Conservation (phyloP, 139 green algal genomes). For the Nannochloris sp. region DNA sequence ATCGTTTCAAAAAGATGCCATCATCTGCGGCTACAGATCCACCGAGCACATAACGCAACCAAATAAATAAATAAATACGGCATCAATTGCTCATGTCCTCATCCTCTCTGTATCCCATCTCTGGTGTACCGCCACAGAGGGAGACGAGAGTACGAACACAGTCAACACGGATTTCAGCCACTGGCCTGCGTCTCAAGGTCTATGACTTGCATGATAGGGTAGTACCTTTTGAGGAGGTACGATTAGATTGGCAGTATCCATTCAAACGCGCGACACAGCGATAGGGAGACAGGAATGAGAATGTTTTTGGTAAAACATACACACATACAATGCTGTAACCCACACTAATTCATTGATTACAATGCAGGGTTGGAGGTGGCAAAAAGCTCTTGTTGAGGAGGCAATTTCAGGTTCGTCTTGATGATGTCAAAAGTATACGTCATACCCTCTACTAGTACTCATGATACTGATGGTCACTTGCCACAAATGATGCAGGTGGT, state of each 20-base stretch:
- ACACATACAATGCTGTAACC: not conserved
- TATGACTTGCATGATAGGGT: conserved; percentile 13
- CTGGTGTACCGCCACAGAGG: no score
- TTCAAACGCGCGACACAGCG: not conserved
- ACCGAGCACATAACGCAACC: no score
- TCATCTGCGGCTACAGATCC: no score
- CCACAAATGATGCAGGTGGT: not conserved
- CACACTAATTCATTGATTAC: not conserved
- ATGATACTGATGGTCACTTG: no score
- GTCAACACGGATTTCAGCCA: no score
- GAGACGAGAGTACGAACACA: no score
- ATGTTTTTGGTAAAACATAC: not conserved
- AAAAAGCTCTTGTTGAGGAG: conserved; percentile 26
- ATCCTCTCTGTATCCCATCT: no score
- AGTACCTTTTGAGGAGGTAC: conserved; percentile 17
- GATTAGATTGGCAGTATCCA: not conserved
- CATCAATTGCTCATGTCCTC: no score
- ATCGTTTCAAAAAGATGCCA: no score
- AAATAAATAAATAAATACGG: no score
- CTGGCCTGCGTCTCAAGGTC: no score
- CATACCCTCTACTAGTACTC: no score
- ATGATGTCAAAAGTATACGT: not conserved
- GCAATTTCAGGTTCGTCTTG: not conserved
- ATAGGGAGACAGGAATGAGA: not conserved
- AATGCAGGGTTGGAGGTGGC: conserved; percentile 27